These are phyloP conservation scores for Solanum sejunctum DNA, from an alignment of 257 asterid species.

Conservation along the genomic window DNA sequence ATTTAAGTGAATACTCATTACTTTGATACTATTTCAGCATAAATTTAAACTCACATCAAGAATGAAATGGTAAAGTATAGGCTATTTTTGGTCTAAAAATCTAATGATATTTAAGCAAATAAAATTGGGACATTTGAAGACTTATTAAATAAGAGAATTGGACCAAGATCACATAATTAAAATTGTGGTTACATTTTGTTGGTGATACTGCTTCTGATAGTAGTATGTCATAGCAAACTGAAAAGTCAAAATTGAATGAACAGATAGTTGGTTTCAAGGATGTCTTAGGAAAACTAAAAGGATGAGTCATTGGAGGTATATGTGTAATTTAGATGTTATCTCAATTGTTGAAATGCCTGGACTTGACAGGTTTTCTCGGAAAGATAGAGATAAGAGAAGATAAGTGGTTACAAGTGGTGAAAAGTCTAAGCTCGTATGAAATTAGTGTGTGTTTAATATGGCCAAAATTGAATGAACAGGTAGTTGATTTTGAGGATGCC, in stretches of 20 bases:
- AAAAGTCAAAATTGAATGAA: background rate
- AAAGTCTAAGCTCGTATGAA: background rate
- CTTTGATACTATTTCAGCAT: too few species aligned
- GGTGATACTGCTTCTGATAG: background rate
- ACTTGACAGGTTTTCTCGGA: background rate
- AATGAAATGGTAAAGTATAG: too few species aligned
- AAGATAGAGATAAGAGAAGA: background rate
- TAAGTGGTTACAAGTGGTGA: background rate
- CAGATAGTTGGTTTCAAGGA: constrained; percentile 2
- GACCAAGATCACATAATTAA: too few species aligned
- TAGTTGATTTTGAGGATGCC: constrained; percentile 2
- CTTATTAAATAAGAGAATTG: too few species aligned
- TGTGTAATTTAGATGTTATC: background rate
- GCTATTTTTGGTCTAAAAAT: too few species aligned
- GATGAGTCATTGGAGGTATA: background rate
- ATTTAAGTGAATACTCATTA: too few species aligned
- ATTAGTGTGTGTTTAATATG: background rate
- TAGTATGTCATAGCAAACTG: background rate
- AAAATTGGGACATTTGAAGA: too few species aligned
- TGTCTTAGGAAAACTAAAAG: background rate
- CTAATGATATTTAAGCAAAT: too few species aligned
- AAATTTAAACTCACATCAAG: too few species aligned
- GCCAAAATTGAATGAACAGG: background rate
- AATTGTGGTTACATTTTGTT: background rate
- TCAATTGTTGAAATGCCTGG: constrained; percentile 11